Base-by-base conservation (phyloP, 176 grass and related monocot species). In the Olyra latifolia region DNA sequence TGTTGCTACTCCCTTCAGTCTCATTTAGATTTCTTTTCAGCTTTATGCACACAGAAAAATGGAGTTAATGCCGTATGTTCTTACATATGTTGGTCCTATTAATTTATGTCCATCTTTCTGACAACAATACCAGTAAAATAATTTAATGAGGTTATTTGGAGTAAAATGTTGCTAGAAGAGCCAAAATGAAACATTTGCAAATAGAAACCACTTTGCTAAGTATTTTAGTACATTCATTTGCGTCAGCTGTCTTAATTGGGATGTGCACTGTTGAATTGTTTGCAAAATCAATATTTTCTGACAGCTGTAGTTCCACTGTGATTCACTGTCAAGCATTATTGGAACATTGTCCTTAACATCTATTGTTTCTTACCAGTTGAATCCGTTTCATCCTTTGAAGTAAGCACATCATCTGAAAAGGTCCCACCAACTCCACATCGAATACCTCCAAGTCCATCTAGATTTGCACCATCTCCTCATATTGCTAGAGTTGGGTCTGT, bases 401-500 rank as follows among this genome's bases (percentile, higher is more conserved):
- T 91, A 74, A 99, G 84, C 82, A 78, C 93, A 30, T 85, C 91
- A 20, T 91, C 93, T 19, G 97, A 96, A n/a, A 99, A 91, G 89
- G n/a, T 90, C 47, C 91, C 85, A 41, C 73, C 84, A 32, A 93
- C 90, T 76, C 93, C 90, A 56, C 88, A 85, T 41, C 85, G 90
- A 67, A 85, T 99, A 77, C 93, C 97, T 84, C 97, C 97, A 69
- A 99, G 97, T 76, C 97, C 97, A 76, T 99, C 97, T 80, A 87
- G 97, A 88, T 99, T 99, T 48, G 89, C 93, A 30, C 86, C 83
- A 16, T 98, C 97, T 44, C 86, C 97, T 28, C 97, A 95, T 41
- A 32, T 88, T 80, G 78, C 76, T 81, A 84, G 88, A 78, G 86
- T 82, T 76, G 97, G 97, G 78, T 88, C 93, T 40, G 60, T 99